A percentile compares a stretch with the other conserved stretches of the same genome.
These are phyloP conservation scores for Warburgia ugandensis DNA, from an alignment of 164 flowering plant species.

Conservation along the genomic window DNA sequence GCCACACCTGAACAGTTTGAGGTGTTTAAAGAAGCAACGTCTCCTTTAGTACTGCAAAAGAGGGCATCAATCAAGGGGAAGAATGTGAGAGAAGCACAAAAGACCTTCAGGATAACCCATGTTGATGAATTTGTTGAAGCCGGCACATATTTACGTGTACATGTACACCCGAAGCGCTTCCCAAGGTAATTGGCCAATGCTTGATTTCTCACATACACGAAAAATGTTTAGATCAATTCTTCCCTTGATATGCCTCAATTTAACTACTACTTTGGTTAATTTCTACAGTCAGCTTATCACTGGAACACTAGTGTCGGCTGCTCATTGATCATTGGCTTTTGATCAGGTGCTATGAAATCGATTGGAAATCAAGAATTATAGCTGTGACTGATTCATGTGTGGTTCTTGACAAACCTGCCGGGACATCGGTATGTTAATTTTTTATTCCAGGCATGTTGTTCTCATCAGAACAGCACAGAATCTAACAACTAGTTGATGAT, in stretches of 20 bases:
- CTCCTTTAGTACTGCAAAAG: slow-evolving; percentile 50
- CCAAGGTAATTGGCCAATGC: slow-evolving; percentile 45
- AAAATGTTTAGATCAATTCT: no score
- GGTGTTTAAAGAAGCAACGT: slow-evolving; percentile 56
- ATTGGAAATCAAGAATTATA: slow-evolving; percentile 88
- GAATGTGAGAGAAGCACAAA: slow-evolving; percentile 84
- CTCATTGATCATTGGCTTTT: slow-evolving; percentile 3
- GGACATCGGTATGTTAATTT: slow-evolving; percentile 79
- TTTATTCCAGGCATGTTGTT: no score
- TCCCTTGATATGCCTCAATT: no score
- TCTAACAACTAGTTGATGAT: no score
- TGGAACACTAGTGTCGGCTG: neutral
- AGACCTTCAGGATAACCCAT: slow-evolving; percentile 67
- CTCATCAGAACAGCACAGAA: no score
- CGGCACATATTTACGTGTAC: slow-evolving; percentile 86
- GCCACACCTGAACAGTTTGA: slow-evolving; percentile 78
- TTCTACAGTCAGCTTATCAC: no score
- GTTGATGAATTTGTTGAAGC: slow-evolving; percentile 68
- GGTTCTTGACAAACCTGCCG: slow-evolving; percentile 94
- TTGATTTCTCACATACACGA: no score
- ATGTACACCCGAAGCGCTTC: slow-evolving; percentile 94
- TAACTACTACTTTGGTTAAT: no score
- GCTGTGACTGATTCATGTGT: slow-evolving; percentile 76
- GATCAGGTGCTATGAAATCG: slow-evolving; percentile 89
- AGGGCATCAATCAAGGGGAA: slow-evolving; percentile 82